Evolutionary conservation across 1,139 yeast genomes (phyloP).

Genomic region (Kodamaea anthophila): DNA sequence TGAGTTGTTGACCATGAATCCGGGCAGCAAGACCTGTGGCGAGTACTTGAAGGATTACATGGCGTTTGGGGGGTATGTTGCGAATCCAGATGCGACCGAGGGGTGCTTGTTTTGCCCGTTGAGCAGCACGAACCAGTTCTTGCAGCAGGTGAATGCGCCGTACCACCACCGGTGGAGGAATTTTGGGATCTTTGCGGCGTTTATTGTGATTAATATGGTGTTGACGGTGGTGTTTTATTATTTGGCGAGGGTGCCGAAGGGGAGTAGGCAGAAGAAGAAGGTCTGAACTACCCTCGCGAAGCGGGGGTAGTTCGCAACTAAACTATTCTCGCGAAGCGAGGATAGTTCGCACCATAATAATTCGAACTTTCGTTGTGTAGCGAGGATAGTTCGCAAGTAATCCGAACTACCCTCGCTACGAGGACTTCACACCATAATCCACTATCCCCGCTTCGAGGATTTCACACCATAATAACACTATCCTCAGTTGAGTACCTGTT

Average conservation of each 20-base stretch:
- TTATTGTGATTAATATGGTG: slow-evolving; percentile 17
- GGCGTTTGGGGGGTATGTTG: slow-evolving; percentile 42
- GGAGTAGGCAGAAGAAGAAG: slow-evolving; percentile 21
- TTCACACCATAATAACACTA: too few species aligned
- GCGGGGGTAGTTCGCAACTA: too few species aligned
- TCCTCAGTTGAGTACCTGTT: too few species aligned
- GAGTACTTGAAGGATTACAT: slow-evolving; percentile 45
- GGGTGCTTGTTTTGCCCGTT: slow-evolving; percentile 49
- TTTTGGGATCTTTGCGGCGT: slow-evolving; percentile 48
- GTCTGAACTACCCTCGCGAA: too few species aligned
- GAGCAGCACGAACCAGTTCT: slow-evolving; percentile 44
- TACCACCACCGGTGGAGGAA: slow-evolving; percentile 62
- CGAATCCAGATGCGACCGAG: slow-evolving; percentile 35
- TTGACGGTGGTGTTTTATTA: slow-evolving; percentile 20
- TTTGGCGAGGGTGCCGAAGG: slow-evolving; percentile 27
- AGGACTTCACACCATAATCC: too few species aligned
- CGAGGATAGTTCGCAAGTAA: too few species aligned
- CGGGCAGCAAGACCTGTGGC: slow-evolving; percentile 47
- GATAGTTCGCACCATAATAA: too few species aligned
- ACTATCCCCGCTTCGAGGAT: too few species aligned
- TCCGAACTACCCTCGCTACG: too few species aligned
- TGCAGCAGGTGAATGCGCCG: slow-evolving; percentile 34
- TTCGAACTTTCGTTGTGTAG: too few species aligned
- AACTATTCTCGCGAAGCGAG: too few species aligned
- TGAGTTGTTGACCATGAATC: slow-evolving; percentile 42